These are phyloP conservation scores for Cryptococcus hybrid DNA, from an alignment of 1,284 basidiomycete species.

Conservation along the genomic window DNA sequence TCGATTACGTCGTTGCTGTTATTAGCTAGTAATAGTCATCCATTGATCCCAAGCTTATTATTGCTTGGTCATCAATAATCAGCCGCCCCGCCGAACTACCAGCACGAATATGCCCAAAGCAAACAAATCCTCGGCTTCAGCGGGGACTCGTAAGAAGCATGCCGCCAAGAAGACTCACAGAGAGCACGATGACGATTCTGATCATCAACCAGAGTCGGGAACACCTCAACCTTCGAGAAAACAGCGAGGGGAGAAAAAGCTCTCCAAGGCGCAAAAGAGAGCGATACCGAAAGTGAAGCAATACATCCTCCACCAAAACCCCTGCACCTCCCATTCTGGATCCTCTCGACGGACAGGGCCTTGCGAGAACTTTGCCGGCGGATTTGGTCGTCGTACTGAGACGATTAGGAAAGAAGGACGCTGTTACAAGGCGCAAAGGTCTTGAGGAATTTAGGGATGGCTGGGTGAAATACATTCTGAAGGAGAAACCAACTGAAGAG, in stretches of 20 bases:
- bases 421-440: conserved; percentile 78
- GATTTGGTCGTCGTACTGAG: conserved; percentile 82
- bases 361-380: conserved; percentile 71
- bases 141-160: conserved; percentile 74
- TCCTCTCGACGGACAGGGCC: conserved; percentile 84
- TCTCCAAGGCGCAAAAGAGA: conserved; percentile 46
- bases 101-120: not conserved
- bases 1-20: too few relatives aligned
- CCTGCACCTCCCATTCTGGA: conserved; percentile 72
- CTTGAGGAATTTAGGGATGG: conserved; percentile 74
- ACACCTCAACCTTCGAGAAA: conserved; percentile 4
- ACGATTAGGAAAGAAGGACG: conserved; percentile 86
- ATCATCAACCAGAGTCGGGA: not conserved
- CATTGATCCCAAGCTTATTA: too few relatives aligned
- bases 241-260: conserved; percentile 40
- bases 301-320: conserved; percentile 85
- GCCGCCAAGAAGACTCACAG: conserved; percentile 34
- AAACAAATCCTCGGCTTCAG: conserved; percentile 63
- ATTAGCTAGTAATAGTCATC: too few relatives aligned
- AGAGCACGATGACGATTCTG: conserved; percentile 23
- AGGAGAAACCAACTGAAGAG: conserved; percentile 49
- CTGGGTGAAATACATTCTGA: conserved; percentile 61
- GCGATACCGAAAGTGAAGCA: conserved; percentile 60
- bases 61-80: too few relatives aligned
- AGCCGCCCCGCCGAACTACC: too few relatives aligned